Conservation (phyloP, 2,329 filamentous ascomycete species). For the Penicillium verrucosum region DNA sequence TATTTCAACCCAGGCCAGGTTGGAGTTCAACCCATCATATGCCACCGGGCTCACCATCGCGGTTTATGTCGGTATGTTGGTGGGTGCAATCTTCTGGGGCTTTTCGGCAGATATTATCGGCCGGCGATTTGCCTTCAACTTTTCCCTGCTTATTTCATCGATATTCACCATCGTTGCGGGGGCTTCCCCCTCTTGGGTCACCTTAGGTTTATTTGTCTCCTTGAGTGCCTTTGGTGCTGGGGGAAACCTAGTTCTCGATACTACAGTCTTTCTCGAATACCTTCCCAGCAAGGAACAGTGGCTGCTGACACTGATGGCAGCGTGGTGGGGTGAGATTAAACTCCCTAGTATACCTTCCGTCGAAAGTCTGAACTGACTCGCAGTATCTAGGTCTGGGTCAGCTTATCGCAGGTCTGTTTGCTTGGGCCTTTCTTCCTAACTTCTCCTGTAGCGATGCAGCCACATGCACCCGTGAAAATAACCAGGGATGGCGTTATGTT, state of each 20-base stretch:
- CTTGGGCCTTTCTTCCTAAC: constrained; percentile 52
- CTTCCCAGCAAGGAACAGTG: constrained; percentile 59
- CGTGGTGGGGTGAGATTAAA: constrained; percentile 31
- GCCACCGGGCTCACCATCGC: constrained; percentile 40
- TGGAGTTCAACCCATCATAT: constrained; percentile 28
- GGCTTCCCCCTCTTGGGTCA: constrained; percentile 63
- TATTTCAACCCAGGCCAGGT: constrained; percentile 21
- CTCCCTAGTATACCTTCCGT: not conserved
- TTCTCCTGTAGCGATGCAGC: constrained; percentile 48
- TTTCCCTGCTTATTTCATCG: constrained; percentile 61
- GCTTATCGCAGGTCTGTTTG: constrained; percentile 52
- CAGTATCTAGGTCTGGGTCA: constrained; percentile 39
- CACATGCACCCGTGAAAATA: constrained; percentile 50
- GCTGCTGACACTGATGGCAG: constrained; percentile 45
- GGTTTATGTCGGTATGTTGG: constrained; percentile 42
- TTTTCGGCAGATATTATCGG: constrained; percentile 66
- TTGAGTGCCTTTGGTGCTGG: constrained; percentile 63
- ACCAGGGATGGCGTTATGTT: constrained; percentile 58
- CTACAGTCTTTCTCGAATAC: constrained; percentile 58
- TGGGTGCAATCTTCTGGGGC: constrained; percentile 62
- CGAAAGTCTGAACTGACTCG: not conserved
- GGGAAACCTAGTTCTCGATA: constrained; percentile 62
- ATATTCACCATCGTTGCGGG: constrained; percentile 64
- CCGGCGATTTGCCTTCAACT: constrained; percentile 65
- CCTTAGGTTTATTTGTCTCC: constrained; percentile 62